Evolutionary conservation across 1,139 yeast species (phyloP).

Genomic region (Cylindricascospora bacillispora): DNA sequence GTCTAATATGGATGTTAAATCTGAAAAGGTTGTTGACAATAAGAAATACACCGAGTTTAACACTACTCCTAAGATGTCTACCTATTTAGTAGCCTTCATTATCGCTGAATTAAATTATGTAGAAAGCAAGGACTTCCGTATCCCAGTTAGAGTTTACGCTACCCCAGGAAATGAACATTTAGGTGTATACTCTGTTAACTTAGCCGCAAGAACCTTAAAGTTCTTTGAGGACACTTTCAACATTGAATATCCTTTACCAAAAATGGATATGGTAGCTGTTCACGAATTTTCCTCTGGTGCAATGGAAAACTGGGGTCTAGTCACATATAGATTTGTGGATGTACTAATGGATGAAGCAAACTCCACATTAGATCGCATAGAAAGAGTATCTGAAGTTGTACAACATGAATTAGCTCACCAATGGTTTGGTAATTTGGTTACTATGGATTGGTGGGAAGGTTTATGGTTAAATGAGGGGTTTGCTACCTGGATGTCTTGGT

Average conservation of each 20-base stretch:
- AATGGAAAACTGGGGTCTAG: slow-evolving; percentile 73
- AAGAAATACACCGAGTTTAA: slow-evolving; percentile 39
- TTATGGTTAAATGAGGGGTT: slow-evolving; percentile 77
- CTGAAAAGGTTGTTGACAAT: slow-evolving; percentile 35
- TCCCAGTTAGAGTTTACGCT: slow-evolving; percentile 59
- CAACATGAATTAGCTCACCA: slow-evolving; percentile 77
- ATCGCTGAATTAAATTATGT: slow-evolving; percentile 65
- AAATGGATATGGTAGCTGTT: slow-evolving; percentile 61
- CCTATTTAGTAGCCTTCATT: slow-evolving; percentile 68
- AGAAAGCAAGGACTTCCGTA: slow-evolving; percentile 32
- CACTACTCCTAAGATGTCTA: slow-evolving; percentile 59
- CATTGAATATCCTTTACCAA: slow-evolving; percentile 58
- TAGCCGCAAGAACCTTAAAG: slow-evolving; percentile 55
- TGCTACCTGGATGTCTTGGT: slow-evolving; percentile 70
- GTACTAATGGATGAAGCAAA: slow-evolving; percentile 48
- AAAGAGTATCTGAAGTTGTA: slow-evolving; percentile 66
- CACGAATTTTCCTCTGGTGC: slow-evolving; percentile 72
- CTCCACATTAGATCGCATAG: slow-evolving; percentile 23
- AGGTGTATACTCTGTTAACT: slow-evolving; percentile 51
- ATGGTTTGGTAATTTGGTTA: slow-evolving; percentile 75
- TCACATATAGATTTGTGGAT: slow-evolving; percentile 63
- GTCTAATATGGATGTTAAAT: slow-evolving; percentile 65
- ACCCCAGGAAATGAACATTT: slow-evolving; percentile 54
- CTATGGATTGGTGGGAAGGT: slow-evolving; percentile 83
- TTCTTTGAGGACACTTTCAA: slow-evolving; percentile 55